Evolutionary conservation across 306 rosid species (phyloP).

Genomic region (Dryas alaskensis): DNA sequence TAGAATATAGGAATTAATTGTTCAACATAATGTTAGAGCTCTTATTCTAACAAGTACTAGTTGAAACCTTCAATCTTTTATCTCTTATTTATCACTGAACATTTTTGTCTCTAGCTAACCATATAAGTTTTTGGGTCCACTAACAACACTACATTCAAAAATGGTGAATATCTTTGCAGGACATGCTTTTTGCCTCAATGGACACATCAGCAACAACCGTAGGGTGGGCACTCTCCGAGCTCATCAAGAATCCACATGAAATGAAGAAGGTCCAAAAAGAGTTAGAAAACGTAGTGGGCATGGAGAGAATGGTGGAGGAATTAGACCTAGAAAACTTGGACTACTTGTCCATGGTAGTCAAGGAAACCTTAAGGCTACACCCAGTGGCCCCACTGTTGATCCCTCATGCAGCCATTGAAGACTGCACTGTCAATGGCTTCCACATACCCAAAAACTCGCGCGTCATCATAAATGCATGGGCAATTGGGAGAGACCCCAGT

Average conservation of each 20-base stretch:
- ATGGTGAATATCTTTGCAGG: background rate
- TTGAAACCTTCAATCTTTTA: no score
- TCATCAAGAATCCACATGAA: background rate
- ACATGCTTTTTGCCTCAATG: background rate
- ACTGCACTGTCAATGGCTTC: slow-evolving; percentile 8
- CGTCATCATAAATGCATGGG: background rate
- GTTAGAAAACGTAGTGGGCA: background rate
- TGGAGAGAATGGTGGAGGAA: background rate
- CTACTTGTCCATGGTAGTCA: background rate
- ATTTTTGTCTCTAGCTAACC: no score
- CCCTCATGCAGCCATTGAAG: slow-evolving; percentile 1
- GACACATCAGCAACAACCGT: background rate
- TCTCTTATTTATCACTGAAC: no score
- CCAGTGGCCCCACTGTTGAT: background rate
- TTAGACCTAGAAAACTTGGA: background rate
- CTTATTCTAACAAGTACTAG: no score
- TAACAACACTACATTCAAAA: no score
- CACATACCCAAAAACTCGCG: slow-evolving; percentile 4
- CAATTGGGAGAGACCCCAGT: no score
- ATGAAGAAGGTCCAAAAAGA: background rate
- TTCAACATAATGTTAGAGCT: no score
- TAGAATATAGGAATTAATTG: no score
- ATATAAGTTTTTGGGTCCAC: no score
- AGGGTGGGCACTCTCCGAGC: background rate
- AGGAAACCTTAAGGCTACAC: background rate